Base-by-base conservation (phyloP, 192 early-diverging fungal genomes). In the Dimargaris verticillata region DNA sequence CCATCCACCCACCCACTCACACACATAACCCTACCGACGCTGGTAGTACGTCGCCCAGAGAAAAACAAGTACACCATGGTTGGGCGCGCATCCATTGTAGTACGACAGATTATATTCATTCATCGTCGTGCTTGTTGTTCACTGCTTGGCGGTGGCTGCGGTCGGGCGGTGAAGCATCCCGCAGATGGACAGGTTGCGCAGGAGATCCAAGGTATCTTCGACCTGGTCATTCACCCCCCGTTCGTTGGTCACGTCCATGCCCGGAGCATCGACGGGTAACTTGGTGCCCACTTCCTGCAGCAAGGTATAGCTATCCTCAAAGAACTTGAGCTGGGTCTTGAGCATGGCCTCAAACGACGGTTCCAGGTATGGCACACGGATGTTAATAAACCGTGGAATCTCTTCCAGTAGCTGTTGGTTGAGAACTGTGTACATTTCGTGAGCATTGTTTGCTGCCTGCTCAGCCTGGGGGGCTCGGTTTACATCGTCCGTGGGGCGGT, bases 291-390 rank as follows among this genome's bases (percentile, higher is more conserved):
- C 68, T 3, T 70, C 63, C 60, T 87, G 82, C 64, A 97, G 76
- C 61, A 81, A 79, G 28, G 84, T 76, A 55, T 83, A 82, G 52
- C 88, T 88, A 44, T 82, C 79, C 67, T 86, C 87, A 60, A 88
- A 87, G 74, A 97, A 97, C 61, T 80, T 77, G n/a, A 94, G 68
- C 68, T 99, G 94, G 17, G 85, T 78, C 72, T 94, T 93, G 57
- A 96, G 87, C 28, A 99, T 72, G 10, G 93, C 95, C 66, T 96
- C 93, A 65, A 99, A 94, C 22, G 89, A 90, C 2, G 96, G 96
- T 28, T 97, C 91, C 50, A 96, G 70, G 62, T 92, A 93, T 4
- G 88, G 86, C 0, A 96, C 85, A 33, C 93, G 74, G 25, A 90
- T 66, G 47, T 89, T 88, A 49, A 99, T 83, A 0, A 97, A 79